Evolutionary conservation across 73 alveolate species (phyloP), one percentile per base, ranked within the genome.

Genomic region (Paramecium primaurelia): DNA sequence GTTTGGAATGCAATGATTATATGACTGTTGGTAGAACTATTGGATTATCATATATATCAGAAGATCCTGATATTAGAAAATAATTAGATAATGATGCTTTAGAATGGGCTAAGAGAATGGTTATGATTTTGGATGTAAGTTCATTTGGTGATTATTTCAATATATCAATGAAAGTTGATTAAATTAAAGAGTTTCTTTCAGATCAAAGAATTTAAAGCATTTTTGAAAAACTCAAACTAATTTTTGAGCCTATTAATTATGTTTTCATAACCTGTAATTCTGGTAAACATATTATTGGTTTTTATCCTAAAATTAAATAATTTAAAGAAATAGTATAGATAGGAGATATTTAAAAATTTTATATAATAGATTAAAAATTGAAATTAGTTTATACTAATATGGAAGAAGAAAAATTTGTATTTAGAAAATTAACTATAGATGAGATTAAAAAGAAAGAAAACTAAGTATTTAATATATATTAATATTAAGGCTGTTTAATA

Each of bases 1-100:
- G 91, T 80, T 34, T 26, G 16, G 47, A 80, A 80, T 80, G 91
- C 30, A 26, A 42, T 80, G 91, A 80, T 42, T 80, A 80, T 80
- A 42, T 47, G 73, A 49, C 77, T n/a, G 47, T 80, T 18, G 51
- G 75, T 26, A 22, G 49, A 25, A 25, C 44, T 0, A 40, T 5
- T 80, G 71, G 75, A 44, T 10, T 80, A 20, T 25, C 47, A 20
- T 25, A 26, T 20, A 32, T 80, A 11, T 12, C 47, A 42, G 75
- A 42, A 20, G 91, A 80, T 80, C 40, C 22, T 5, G 47, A 49
- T 20, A 25, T 80, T 12, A 80, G 18, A 80, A 45, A 18, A 73
- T 34, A 73, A 73, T 38, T 40, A 37, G 87, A 73, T 37, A 34
- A 2, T 6, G 51, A 42, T 10, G 16, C 58, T 1, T 12, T 75